Percentiles rank a stretch among this genome's conserved stretches.
phyloP scores from a whole-genome alignment of 176 grass and related monocot genomes.

The Guadua angustifolia region DNA sequence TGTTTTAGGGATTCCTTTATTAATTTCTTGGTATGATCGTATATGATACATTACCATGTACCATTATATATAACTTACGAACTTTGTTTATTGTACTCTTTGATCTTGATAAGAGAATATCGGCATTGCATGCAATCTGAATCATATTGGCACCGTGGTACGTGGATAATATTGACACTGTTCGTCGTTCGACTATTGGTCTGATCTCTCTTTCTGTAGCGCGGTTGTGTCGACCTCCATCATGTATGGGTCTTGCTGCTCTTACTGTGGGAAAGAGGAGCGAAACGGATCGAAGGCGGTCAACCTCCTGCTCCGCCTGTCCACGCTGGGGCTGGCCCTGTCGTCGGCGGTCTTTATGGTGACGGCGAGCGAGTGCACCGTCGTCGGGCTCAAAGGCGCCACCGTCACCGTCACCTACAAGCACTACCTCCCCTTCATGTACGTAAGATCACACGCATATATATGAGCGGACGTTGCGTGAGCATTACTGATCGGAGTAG shows the following conservation, averaged over 20 bases:
- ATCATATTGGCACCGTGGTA: not conserved
- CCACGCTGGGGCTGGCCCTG: not conserved
- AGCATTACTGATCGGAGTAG: not conserved
- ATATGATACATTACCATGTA: no score
- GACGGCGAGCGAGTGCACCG: conserved; percentile 16
- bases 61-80: no score
- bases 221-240: not conserved
- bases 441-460: not conserved
- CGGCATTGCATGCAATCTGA: no score
- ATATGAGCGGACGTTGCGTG: not conserved
- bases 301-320: conserved; percentile 32
- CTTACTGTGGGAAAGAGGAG: not conserved
- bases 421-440: conserved; percentile 31
- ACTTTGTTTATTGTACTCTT: no score
- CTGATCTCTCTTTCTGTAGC: no score
- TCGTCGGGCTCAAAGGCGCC: not conserved
- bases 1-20: no score
- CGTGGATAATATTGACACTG: no score
- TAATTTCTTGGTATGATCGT: no score
- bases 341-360: conserved; percentile 38
- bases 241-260: conserved; percentile 26
- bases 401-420: conserved; percentile 19
- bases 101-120: no score
- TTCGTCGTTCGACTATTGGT: no score
- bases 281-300: conserved; percentile 17